Base-by-base conservation (phyloP, 2,329 filamentous ascomycete genomes). In the Amylocarpus encephaloides region DNA sequence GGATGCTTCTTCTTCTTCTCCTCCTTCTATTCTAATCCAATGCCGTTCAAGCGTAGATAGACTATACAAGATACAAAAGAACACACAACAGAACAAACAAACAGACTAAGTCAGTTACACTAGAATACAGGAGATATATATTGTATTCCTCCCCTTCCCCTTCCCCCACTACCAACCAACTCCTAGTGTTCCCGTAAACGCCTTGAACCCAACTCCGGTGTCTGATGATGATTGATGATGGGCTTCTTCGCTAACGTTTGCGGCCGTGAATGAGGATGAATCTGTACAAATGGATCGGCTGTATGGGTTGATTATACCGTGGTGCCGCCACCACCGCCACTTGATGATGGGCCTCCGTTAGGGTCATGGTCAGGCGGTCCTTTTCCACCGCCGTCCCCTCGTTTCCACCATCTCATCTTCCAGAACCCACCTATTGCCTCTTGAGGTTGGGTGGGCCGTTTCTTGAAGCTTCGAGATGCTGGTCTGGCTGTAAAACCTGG, bases 401-500 rank as follows among this genome's bases (percentile, higher is more conserved):
- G 35, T 29, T 53, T 61, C 63, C 78, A 82, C 80, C 80, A 84
- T 26, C 68, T 71, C 55, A 82, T 64, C 35, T 74, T 76, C 66
- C 75, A 77, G 19, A 83, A 68, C 1, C 74, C 74, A 5, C 74
- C 71, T 0, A 78, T 62, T 0, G 76, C 71, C 12, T 76, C 74
- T 42, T 80, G 78, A 1, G 77, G 57, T 1, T 33, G 70, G 69
- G 35, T 66, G 64, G 18, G 64, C 2, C 63, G 61, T 36, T 64
- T 63, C 47, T 54, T 58, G 1, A 44, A 32, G 6, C 30, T 44
- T 12, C 58, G 47, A 1, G 58, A 56, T 16, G 50, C 44, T 1
- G 63, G 61, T 35, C 79, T 70, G 5, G 80, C 78, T 5, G 73
- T 77, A 49, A 83, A 80, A 0, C 80, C 78, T 0, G 78, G 79